Conservation (phyloP, 2,329 filamentous ascomycete genomes). For the Exophiala calicioides region DNA sequence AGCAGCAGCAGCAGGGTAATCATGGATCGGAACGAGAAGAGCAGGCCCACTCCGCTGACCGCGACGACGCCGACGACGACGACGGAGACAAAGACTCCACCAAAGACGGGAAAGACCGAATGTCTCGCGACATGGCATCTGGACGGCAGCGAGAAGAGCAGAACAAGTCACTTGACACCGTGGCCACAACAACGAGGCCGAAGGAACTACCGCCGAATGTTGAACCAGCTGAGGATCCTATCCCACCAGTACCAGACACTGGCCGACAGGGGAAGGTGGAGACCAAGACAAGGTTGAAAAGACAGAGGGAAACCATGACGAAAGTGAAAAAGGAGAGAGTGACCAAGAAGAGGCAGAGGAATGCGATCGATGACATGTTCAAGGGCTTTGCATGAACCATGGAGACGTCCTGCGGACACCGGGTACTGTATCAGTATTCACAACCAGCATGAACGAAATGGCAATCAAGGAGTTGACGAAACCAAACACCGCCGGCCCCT, state of each 20-base stretch:
- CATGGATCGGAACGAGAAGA: not conserved
- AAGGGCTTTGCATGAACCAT: slow-evolving; percentile 53
- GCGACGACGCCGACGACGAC: too few relatives aligned
- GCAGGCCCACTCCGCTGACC: not conserved
- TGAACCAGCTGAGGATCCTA: too few relatives aligned
- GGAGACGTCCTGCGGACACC: not conserved
- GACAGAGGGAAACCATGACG: not conserved
- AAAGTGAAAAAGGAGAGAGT: slow-evolving; percentile 15
- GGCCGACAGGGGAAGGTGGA: not conserved
- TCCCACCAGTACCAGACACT: not conserved
- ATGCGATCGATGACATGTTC: slow-evolving; percentile 76
- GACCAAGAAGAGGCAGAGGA: slow-evolving; percentile 58
- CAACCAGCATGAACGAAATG: not conserved
- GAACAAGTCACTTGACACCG: too few relatives aligned
- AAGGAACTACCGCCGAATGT: too few relatives aligned
- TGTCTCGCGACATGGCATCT: too few relatives aligned
- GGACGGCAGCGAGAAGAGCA: too few relatives aligned
- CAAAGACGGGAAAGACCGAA: too few relatives aligned
- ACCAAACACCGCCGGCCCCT: not conserved
- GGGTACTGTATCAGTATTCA: not conserved
- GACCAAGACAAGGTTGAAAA: not conserved
- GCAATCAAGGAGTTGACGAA: not conserved
- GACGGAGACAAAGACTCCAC: too few relatives aligned
- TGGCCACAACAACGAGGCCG: too few relatives aligned
- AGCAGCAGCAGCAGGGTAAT: not conserved